phyloP scores from a whole-genome alignment of 768 basidiomycete species.

The Podaxis sp. region DNA sequence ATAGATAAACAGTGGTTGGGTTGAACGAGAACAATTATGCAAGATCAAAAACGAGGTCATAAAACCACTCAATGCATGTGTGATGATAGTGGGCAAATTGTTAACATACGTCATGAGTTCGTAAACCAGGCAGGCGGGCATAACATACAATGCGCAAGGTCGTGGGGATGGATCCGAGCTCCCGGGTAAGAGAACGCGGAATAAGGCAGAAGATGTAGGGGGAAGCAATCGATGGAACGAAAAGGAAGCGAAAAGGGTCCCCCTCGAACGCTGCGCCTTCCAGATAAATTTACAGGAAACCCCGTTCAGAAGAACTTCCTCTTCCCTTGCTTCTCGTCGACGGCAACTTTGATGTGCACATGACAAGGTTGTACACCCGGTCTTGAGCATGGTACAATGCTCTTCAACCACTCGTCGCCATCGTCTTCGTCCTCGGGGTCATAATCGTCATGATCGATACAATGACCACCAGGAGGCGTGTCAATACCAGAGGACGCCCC shows the following conservation, averaged over 20 bases:
- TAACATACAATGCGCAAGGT: slow-evolving; percentile 4
- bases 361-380: slow-evolving; percentile 50
- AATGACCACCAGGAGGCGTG: slow-evolving; percentile 44
- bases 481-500: slow-evolving; percentile 22
- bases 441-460: slow-evolving; percentile 66
- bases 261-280: background rate
- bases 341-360: slow-evolving; percentile 69
- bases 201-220: background rate
- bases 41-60: slow-evolving; percentile 12
- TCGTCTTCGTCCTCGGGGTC: slow-evolving; percentile 70
- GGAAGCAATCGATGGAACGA: background rate
- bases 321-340: slow-evolving; percentile 71
- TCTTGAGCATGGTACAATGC: slow-evolving; percentile 65
- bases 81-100: background rate
- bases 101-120: slow-evolving; percentile 2
- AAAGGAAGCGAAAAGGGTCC: background rate
- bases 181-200: background rate
- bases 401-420: slow-evolving; percentile 88
- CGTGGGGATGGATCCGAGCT: background rate
- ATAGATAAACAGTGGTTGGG: slow-evolving; percentile 14
- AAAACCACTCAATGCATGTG: slow-evolving; percentile 9
- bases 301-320: slow-evolving; percentile 65
- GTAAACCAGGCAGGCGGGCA: slow-evolving; percentile 10
- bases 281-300: background rate
- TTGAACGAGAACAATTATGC: slow-evolving; percentile 12